Conservation (phyloP, 306 rosid genomes). For the Dalbergia cultrata region DNA sequence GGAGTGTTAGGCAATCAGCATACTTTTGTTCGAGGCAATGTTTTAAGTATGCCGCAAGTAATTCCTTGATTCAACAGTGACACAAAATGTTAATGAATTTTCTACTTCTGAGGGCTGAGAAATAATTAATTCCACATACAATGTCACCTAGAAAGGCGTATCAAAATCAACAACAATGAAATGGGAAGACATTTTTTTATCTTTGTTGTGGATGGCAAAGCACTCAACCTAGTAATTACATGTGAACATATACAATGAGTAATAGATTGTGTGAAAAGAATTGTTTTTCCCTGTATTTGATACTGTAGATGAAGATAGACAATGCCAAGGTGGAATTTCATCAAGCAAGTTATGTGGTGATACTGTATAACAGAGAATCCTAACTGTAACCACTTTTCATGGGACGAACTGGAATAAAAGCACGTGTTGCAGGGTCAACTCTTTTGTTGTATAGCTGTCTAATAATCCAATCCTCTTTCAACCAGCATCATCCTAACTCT, state of each 20-base stretch:
- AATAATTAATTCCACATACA: conserved; percentile 11
- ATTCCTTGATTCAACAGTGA: conserved; percentile 33
- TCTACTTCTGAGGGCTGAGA: background rate
- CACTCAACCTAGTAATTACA: conserved; percentile 21
- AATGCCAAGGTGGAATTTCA: conserved; percentile 31
- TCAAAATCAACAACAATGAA: conserved; percentile 18
- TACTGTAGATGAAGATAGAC: conserved; percentile 32
- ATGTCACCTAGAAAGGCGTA: conserved; percentile 15
- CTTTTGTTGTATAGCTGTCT: conserved; percentile 34
- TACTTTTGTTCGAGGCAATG: conserved; percentile 22
- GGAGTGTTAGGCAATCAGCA: conserved; percentile 3
- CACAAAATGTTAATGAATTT: conserved; percentile 15
- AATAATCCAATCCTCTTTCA: conserved; percentile 74
- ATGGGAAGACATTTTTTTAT: background rate
- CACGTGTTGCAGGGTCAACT: background rate
- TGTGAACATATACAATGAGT: background rate
- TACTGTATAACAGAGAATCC: conserved; percentile 31
- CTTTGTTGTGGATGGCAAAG: conserved; percentile 18
- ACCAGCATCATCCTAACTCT: conserved; percentile 72
- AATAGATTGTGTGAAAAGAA: background rate
- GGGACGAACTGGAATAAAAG: conserved; percentile 24
- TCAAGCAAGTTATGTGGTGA: conserved; percentile 16
- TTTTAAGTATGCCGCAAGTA: conserved; percentile 15
- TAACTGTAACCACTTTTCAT: background rate
- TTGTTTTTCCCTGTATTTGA: conserved; percentile 10